A percentile compares a stretch with the other conserved stretches of the same genome.
These are phyloP conservation scores for Pterocarpus macrocarpus DNA, from an alignment of 306 rosid genomes.

Conservation along the genomic window DNA sequence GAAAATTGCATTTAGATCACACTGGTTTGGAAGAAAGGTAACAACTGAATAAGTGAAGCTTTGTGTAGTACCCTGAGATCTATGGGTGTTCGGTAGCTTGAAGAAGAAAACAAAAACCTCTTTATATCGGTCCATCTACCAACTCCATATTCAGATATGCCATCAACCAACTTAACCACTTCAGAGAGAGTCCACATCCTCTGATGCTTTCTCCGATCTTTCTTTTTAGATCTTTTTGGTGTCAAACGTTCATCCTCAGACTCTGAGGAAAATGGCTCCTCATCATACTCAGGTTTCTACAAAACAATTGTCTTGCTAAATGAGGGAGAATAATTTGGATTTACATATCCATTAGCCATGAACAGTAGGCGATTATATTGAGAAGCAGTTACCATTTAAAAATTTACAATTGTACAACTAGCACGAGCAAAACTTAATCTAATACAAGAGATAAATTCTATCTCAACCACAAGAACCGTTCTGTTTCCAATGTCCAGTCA, in stretches of 20 bases:
- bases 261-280: slow-evolving; percentile 57
- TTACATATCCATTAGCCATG: slow-evolving; percentile 3
- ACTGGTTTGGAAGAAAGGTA: slow-evolving; percentile 37
- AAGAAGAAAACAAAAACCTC: slow-evolving; percentile 70
- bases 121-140: slow-evolving; percentile 95
- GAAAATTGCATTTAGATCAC: slow-evolving; percentile 36
- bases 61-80: slow-evolving; percentile 81
- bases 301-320: slow-evolving; percentile 34
- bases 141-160: slow-evolving; percentile 91
- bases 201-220: slow-evolving; percentile 91
- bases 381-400: slow-evolving; percentile 5
- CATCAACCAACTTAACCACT: slow-evolving; percentile 85
- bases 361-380: slow-evolving; percentile 1
- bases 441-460: slow-evolving; percentile 7
- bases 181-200: slow-evolving; percentile 90
- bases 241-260: slow-evolving; percentile 60
- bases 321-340: slow-evolving; percentile 15
- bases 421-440: background rate
- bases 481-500: slow-evolving; percentile 3
- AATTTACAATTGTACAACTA: slow-evolving; percentile 7
- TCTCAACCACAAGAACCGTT: slow-evolving; percentile 30
- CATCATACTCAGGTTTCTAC: slow-evolving; percentile 62
- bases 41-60: slow-evolving; percentile 39
- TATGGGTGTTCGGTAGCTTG: slow-evolving; percentile 88
- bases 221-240: slow-evolving; percentile 58